These are phyloP conservation scores for Plenodomus lindquistii DNA, from an alignment of 2,329 filamentous ascomycete species.

Conservation along the genomic window DNA sequence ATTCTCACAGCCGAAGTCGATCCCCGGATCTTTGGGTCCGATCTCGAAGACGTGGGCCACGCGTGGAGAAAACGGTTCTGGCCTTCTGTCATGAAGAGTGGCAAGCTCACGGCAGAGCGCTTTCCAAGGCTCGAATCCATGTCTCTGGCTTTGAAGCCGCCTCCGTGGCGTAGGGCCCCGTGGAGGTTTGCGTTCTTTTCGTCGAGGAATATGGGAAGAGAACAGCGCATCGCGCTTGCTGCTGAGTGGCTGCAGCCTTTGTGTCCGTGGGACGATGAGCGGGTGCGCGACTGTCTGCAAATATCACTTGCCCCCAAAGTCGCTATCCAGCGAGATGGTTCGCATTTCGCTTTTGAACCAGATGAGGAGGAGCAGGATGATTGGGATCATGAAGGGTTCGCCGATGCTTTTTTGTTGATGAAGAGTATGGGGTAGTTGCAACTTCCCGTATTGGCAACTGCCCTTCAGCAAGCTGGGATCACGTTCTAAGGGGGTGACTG, in stretches of 20 bases:
- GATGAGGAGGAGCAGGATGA: conserved; percentile 26
- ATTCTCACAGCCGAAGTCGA: conserved; percentile 19
- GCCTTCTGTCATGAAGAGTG: conserved; percentile 27
- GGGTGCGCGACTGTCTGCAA: conserved; percentile 26
- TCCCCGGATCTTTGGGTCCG: conserved; percentile 23
- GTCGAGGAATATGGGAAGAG: conserved; percentile 26
- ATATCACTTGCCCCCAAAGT: conserved; percentile 27
- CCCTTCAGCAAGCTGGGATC: background rate
- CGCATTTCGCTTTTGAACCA: conserved; percentile 19
- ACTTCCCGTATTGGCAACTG: background rate
- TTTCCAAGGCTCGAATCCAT: conserved; percentile 31
- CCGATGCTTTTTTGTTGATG: conserved; percentile 24
- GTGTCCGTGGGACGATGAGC: conserved; percentile 24
- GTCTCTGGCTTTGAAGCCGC: conserved; percentile 27
- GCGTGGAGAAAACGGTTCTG: conserved; percentile 36
- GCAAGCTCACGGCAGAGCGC: conserved; percentile 17
- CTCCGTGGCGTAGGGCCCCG: conserved; percentile 7
- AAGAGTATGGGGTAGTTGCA: conserved; percentile 3
- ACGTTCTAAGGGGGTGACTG: background rate
- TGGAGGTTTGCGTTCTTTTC: conserved; percentile 34
- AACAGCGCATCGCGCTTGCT: conserved; percentile 30
- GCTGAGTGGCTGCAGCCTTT: conserved; percentile 30
- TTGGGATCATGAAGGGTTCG: conserved; percentile 34
- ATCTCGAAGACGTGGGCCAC: conserved; percentile 30
- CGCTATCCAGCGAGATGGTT: conserved; percentile 15